Conservation (phyloP, 495 filamentous ascomycete genomes). For the Ascodesmis nigricans region DNA sequence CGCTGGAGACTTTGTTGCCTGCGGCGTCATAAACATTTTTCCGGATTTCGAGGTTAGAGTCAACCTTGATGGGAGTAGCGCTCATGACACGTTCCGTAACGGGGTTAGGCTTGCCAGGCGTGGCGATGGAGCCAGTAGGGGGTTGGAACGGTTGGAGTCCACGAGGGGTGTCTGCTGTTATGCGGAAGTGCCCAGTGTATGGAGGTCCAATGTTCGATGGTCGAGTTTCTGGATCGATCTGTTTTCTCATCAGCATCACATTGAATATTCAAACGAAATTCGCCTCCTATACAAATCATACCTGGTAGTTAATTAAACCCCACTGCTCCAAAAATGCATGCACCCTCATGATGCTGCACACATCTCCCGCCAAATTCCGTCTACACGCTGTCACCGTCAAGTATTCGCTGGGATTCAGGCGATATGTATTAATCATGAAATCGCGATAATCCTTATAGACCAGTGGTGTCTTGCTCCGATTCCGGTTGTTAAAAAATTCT, state of each 20-base stretch:
- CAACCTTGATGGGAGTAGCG: slow-evolving; percentile 41
- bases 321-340: slow-evolving; percentile 98
- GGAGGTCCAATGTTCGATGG: slow-evolving; percentile 91
- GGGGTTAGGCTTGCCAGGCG: slow-evolving; percentile 48
- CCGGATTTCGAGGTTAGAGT: slow-evolving; percentile 70
- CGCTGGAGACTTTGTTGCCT: slow-evolving; percentile 51
- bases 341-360: slow-evolving; percentile 96
- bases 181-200: slow-evolving; percentile 89
- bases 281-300: slow-evolving; percentile 23
- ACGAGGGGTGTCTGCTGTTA: slow-evolving; percentile 82
- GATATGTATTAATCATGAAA: slow-evolving; percentile 99
- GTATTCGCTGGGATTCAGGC: slow-evolving; percentile 85
- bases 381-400: slow-evolving; percentile 94
- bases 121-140: slow-evolving; percentile 47
- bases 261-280: background rate
- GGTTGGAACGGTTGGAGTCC: slow-evolving; percentile 90
- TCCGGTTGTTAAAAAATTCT: slow-evolving; percentile 94
- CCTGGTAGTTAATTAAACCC: slow-evolving; percentile 97
- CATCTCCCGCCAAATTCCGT: slow-evolving; percentile 86
- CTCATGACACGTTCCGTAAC: slow-evolving; percentile 56
- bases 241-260: slow-evolving; percentile 5
- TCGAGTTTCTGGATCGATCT: slow-evolving; percentile 90
- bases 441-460: slow-evolving; percentile 97
- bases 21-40: slow-evolving; percentile 90
- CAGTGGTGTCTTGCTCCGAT: slow-evolving; percentile 91